Conservation (phyloP, 208 protist species). For the Leishmania turanica region DNA sequence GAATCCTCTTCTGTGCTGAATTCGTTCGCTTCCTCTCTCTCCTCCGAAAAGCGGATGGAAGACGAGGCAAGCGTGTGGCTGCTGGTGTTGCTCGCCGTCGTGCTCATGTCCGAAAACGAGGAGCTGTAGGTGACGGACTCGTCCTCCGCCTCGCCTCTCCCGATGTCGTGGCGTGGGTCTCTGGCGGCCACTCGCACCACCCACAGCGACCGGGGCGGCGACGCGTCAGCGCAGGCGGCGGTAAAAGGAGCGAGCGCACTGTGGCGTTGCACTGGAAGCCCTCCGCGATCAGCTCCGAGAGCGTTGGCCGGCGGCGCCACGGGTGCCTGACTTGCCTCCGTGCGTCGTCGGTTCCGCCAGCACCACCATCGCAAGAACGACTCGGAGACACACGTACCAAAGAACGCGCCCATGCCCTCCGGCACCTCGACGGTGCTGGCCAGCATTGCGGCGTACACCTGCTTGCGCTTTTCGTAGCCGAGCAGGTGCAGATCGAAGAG, state of each 20-base stretch:
- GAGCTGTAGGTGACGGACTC: slow-evolving; percentile 30
- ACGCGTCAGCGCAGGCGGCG: neutral
- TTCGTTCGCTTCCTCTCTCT: slow-evolving; percentile 1
- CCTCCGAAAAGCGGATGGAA: slow-evolving; percentile 24
- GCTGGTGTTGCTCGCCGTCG: slow-evolving; percentile 1
- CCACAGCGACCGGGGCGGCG: slow-evolving; percentile 3
- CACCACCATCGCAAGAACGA: slow-evolving; percentile 30
- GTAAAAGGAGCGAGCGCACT: slow-evolving; percentile 2
- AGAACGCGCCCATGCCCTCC: slow-evolving; percentile 29
- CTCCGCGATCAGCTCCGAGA: neutral
- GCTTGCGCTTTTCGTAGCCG: slow-evolving; percentile 26
- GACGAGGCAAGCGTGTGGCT: slow-evolving; percentile 8
- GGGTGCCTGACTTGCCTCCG: neutral
- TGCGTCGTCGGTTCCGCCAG: slow-evolving; percentile 16
- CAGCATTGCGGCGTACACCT: slow-evolving; percentile 29
- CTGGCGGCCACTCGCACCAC: slow-evolving; percentile 7
- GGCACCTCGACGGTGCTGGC: slow-evolving; percentile 32
- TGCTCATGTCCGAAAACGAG: slow-evolving; percentile 30
- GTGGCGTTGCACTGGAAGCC: neutral
- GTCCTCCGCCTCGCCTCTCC: neutral
- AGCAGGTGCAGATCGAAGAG: slow-evolving; percentile 36
- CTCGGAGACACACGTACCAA: slow-evolving; percentile 33
- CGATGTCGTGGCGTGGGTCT: neutral
- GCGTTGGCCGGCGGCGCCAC: neutral
- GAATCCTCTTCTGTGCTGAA: neutral